Base-by-base conservation (phyloP, 169 alveolate species). In the Plasmodium coatneyi region DNA sequence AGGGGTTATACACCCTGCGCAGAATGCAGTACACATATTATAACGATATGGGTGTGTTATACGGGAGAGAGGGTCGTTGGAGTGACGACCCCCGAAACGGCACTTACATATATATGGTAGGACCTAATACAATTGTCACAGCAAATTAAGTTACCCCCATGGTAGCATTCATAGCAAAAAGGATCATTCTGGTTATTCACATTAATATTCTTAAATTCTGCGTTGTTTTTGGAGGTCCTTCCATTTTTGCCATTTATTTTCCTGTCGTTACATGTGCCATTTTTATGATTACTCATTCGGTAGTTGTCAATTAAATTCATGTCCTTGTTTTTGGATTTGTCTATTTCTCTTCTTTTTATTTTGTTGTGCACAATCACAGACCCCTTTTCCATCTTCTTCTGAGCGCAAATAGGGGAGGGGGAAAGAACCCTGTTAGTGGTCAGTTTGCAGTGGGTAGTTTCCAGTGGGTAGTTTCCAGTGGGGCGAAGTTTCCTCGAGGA, bases 121-220 rank as follows among this genome's bases (percentile, higher is more conserved):
- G 97, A 86, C 83, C 95, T 90, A 32, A 92, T 56, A 71, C 97
- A 95, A 12, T 95, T 95, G 30, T 95, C 97, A 81, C 97, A 95
- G 70, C 97, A 95, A 54, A 95, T 84, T 72, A 95, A 87, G 71
- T 95, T 95, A 5, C 97, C 97, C 39, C 97, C 97, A 16, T 95
- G 96, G n/a, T 94, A 90, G 22, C 97, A 95, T 41, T 89, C 92
- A 83, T 83, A 83, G 46, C 92, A 83, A 30, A 83, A 83, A 71
- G 80, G 60, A 43, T 83, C 92, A 36, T 83, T 83, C 56, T 56
- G 83, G 36, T 71, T 36, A 71, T 34, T 82, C n/a, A 32, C 82
- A 56, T 41, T 43, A 16, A 12, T 43, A 41, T 83, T 83, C 36
- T 25, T 83, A 43, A 39, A 4, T 71, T 70, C 82, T 22, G 72